phyloP scores from a whole-genome alignment of 306 rosid genomes.

The Quercus suber region DNA sequence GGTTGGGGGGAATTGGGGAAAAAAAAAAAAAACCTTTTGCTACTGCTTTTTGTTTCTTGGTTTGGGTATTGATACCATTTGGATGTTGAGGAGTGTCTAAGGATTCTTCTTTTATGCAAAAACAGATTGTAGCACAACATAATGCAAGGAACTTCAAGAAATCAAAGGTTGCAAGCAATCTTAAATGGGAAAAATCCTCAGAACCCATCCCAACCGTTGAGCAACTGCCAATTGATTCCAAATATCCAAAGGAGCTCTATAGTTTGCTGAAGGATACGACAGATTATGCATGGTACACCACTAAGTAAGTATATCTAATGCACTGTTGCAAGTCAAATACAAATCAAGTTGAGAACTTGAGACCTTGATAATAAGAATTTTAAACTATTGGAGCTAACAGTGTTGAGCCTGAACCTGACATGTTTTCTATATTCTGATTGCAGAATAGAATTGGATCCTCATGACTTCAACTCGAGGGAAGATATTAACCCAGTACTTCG shows the following conservation, averaged over 20 bases:
- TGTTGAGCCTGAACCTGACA: not conserved
- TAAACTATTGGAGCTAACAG: not conserved
- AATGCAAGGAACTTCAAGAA: slow-evolving; percentile 50
- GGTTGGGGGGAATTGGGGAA: no score
- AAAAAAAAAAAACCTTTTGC: not conserved
- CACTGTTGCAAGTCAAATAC: not conserved
- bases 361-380: not conserved
- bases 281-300: slow-evolving; percentile 88
- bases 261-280: slow-evolving; percentile 58
- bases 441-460: slow-evolving; percentile 49
- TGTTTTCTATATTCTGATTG: slow-evolving; percentile 4
- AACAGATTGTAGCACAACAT: slow-evolving; percentile 77
- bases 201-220: slow-evolving; percentile 51
- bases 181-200: slow-evolving; percentile 53
- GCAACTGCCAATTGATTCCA: slow-evolving; percentile 11
- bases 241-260: slow-evolving; percentile 59
- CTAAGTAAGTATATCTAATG: slow-evolving; percentile 39
- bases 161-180: slow-evolving; percentile 36
- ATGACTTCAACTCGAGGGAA: slow-evolving; percentile 45
- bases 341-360: not conserved
- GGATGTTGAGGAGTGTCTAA: not conserved
- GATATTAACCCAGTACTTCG: slow-evolving; percentile 47
- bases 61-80: not conserved
- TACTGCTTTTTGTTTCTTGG: not conserved
- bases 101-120: not conserved